Conservation (phyloP, 2,329 filamentous ascomycete genomes). For the Aureobasidium sp. region DNA sequence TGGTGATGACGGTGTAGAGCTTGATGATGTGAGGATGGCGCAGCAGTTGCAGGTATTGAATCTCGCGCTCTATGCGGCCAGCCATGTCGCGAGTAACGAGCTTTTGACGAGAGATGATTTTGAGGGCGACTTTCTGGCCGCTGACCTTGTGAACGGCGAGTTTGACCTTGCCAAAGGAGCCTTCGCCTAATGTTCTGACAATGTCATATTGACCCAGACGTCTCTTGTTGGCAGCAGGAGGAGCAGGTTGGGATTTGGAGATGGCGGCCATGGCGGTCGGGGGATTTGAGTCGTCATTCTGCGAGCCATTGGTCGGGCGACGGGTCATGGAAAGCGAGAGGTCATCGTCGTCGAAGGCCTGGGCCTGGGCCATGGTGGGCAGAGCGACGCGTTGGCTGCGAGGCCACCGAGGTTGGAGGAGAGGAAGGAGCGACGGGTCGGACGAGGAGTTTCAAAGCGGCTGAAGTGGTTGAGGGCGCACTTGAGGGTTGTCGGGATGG, state of each 20-base stretch:
- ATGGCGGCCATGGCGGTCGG: background rate
- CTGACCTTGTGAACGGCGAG: slow-evolving; percentile 87
- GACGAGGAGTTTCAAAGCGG: background rate
- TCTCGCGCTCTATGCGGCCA: slow-evolving; percentile 92
- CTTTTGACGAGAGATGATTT: slow-evolving; percentile 95
- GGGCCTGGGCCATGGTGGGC: slow-evolving; percentile 29
- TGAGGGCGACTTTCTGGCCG: slow-evolving; percentile 90
- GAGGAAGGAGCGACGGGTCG: background rate
- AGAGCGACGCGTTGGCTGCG: background rate
- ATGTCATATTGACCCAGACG: slow-evolving; percentile 89
- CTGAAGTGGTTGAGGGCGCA: background rate
- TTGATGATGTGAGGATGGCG: slow-evolving; percentile 99
- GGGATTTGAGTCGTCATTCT: slow-evolving; percentile 16
- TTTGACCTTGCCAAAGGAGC: slow-evolving; percentile 98
- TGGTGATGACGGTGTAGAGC: slow-evolving; percentile 95
- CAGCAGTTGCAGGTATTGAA: slow-evolving; percentile 91
- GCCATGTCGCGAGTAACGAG: slow-evolving; percentile 97
- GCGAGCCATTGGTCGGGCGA: slow-evolving; percentile 14
- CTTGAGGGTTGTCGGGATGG: background rate
- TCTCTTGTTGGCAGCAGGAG: slow-evolving; percentile 36
- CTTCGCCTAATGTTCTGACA: slow-evolving; percentile 84
- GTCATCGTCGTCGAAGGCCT: slow-evolving; percentile 33
- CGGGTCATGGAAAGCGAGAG: slow-evolving; percentile 30
- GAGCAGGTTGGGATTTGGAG: slow-evolving; percentile 1
- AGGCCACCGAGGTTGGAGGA: background rate